Evolutionary conservation across 2,329 filamentous ascomycete species (phyloP), one percentile per base, ranked within the genome.

Genomic region (Pyrenochaeta sp.): DNA sequence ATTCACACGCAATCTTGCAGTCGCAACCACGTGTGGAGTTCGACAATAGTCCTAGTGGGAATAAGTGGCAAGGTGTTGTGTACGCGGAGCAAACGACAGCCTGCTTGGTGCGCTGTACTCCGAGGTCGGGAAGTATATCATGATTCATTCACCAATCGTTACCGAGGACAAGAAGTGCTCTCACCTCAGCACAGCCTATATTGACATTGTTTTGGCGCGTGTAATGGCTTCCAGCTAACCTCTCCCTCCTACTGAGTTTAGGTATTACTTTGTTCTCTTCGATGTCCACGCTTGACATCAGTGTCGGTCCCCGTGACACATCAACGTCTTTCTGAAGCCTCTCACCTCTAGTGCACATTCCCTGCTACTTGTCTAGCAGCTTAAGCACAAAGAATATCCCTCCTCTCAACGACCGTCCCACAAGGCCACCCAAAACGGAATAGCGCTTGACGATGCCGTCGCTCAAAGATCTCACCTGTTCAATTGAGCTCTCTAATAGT

Each of bases 401-500:
- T 5, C 22, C 24, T 25, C 25, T 28, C 42, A 12, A 27, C 3
- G 25, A 28, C 12, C 42, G 5, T 15, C 10, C 2, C 25, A 25
- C 15, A 40, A 25, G 22, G 5, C 36, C 7, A 27, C 37, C n/a
- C 15, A 30, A 22, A 25, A 40, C 25, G 13, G 44, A 9, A 9
- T 25, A 22, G 25, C 27, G 30, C 19, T 32, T 28, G 22, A 24
- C 60, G n/a, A 87, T 87, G 85, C 85, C 85, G 7, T 79, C 76
- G 5, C 80, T 86, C 57, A 85, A 83, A 66, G 79, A 84, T 32
- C 75, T 87, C 32, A 78, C 68, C 22, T 86, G 85, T 77, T 78
- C 77, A 37, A 78, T 87, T 42, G 81, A 85, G 75, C 79, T 83
- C 50, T 74, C 78, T 7, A 68, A 75, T n/a, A 74, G 75, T n/a